Percentiles rank a stretch among this genome's conserved stretches.
Conservation (phyloP, 352 stramenopile genomes). For the Phytopythium cucurbitacearum region DNA sequence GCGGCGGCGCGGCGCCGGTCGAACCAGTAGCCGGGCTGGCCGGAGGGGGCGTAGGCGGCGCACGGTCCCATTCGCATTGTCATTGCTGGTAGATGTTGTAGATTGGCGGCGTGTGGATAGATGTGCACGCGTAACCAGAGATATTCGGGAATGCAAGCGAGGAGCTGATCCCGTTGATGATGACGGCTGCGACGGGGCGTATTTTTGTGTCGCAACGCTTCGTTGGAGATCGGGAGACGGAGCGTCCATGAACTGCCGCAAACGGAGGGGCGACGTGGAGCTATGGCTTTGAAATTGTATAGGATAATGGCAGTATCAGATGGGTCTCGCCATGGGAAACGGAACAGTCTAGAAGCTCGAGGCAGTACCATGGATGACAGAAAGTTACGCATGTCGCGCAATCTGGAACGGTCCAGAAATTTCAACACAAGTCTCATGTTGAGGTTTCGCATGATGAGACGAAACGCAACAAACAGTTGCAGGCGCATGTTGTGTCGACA, state of each 20-base stretch:
- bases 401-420: not conserved
- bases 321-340: not conserved
- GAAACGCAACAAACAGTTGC: not conserved
- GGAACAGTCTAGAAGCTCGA: slow-evolving; percentile 2
- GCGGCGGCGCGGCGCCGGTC: slow-evolving; percentile 32
- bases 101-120: not conserved
- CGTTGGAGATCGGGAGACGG: not conserved
- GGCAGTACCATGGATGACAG: not conserved
- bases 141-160: too few relatives aligned
- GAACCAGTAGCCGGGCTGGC: slow-evolving; percentile 32
- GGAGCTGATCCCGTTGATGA: not conserved
- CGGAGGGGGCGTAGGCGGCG: slow-evolving; percentile 30
- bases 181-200: not conserved
- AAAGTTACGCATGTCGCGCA: not conserved
- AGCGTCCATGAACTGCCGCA: not conserved
- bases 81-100: not conserved
- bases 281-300: not conserved
- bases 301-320: not conserved
- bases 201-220: slow-evolving; percentile 1
- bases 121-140: too few relatives aligned
- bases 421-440: not conserved
- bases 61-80: slow-evolving; percentile 25
- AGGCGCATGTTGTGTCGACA: too few relatives aligned
- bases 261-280: slow-evolving; percentile 2
- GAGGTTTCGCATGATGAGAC: too few relatives aligned